These are phyloP conservation scores for Podila horticola DNA, from an alignment of 192 early-diverging fungal genomes.

Conservation along the genomic window DNA sequence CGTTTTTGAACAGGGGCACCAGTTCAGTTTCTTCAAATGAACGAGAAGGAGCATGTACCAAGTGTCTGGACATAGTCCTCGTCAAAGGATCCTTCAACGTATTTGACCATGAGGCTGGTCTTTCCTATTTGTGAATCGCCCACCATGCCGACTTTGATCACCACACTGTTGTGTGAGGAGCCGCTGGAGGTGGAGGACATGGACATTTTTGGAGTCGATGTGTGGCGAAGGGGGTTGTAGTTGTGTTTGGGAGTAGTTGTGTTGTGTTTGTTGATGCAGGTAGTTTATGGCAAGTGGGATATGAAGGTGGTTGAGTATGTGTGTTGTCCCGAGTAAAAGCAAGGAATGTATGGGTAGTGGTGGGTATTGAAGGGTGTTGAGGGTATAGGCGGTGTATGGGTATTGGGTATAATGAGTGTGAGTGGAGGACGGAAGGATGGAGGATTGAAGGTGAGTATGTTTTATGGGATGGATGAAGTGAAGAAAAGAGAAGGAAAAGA, in stretches of 20 bases:
- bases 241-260: slow-evolving; percentile 1
- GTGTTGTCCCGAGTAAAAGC: no score
- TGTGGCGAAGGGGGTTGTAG: no score
- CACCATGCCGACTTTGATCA: slow-evolving; percentile 96
- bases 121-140: slow-evolving; percentile 98
- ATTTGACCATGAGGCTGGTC: slow-evolving; percentile 97
- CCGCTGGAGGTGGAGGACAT: slow-evolving; percentile 6
- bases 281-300: no score
- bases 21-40: neutral
- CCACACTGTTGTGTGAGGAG: slow-evolving; percentile 67
- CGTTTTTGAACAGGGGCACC: neutral
- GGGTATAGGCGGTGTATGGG: slow-evolving; percentile 1
- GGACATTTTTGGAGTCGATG: neutral
- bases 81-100: slow-evolving; percentile 95
- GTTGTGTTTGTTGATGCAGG: neutral
- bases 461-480: neutral
- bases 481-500: slow-evolving; percentile 1
- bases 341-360: no score
- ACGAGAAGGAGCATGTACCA: slow-evolving; percentile 56
- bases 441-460: neutral
- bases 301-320: no score
- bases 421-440: neutral
- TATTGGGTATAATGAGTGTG: neutral
- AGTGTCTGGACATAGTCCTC: slow-evolving; percentile 96
- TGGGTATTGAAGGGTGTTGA: no score